These are phyloP conservation scores for Petunia axillaris DNA, from an alignment of 257 asterid species.

Conservation along the genomic window DNA sequence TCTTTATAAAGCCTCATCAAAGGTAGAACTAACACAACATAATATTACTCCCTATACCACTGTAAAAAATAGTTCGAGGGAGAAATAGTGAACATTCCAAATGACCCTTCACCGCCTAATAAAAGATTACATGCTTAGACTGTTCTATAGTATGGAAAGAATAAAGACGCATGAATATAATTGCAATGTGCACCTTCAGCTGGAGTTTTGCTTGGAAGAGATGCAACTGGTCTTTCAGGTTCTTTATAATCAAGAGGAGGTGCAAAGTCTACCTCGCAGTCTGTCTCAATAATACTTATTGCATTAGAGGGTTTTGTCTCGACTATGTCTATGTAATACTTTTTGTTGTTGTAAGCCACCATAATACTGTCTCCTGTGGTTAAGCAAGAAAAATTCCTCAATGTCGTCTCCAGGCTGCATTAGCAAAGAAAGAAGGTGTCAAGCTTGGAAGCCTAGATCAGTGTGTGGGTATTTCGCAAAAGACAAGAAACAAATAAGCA, in stretches of 20 bases:
- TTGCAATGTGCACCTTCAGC: constrained; percentile 53
- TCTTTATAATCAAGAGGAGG: constrained; percentile 98
- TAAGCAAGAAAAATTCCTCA: constrained; percentile 97
- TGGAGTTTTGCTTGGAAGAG: constrained; percentile 60
- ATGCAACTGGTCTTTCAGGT: constrained; percentile 68
- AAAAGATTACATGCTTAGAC: neutral
- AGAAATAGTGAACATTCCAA: neutral
- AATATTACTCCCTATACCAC: neutral
- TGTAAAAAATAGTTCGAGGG: neutral
- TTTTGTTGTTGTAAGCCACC: constrained; percentile 97
- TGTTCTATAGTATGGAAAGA: neutral
- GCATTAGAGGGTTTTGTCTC: constrained; percentile 95
- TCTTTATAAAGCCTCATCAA: neutral
- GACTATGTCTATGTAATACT: constrained; percentile 89
- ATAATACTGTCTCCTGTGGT: constrained; percentile 95
- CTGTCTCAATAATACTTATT: constrained; percentile 92
- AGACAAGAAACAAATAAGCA: neutral
- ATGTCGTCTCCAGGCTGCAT: constrained; percentile 94
- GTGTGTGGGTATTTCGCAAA: neutral
- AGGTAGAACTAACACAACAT: neutral
- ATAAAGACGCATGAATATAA: neutral
- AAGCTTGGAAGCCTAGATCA: neutral
- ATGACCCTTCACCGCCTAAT: neutral
- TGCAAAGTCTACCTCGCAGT: constrained; percentile 99
- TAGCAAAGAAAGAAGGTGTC: neutral